Conservation (phyloP, 495 filamentous ascomycete genomes). For the Friedmanniomyces simplex region DNA sequence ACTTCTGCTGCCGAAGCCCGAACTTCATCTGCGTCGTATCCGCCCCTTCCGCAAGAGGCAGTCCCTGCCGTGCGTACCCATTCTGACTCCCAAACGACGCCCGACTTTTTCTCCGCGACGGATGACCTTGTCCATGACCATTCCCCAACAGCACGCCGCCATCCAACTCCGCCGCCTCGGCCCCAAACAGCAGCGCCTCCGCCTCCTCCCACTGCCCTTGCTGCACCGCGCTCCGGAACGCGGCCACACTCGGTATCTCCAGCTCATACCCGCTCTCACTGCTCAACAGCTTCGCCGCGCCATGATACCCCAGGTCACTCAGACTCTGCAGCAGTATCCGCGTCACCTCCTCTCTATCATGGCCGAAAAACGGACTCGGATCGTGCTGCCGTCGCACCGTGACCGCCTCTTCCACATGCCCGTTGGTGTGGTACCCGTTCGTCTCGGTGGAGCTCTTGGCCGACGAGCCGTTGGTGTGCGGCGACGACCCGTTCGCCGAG, state of each 20-base stretch:
- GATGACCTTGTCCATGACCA: constrained; percentile 20
- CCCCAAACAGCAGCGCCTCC: constrained; percentile 65
- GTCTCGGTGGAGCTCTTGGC: constrained; percentile 22
- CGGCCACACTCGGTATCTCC: constrained; percentile 73
- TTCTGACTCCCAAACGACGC: constrained; percentile 27
- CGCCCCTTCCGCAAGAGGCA: constrained; percentile 47
- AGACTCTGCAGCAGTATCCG: constrained; percentile 87
- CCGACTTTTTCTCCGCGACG: constrained; percentile 11
- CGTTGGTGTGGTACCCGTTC: constrained; percentile 37
- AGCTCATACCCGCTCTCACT: constrained; percentile 81
- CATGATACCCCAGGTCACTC: constrained; percentile 72
- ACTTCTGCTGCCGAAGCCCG: constrained; percentile 85
- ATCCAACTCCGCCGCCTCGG: constrained; percentile 28
- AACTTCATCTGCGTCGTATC: constrained; percentile 59
- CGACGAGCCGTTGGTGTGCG: constrained; percentile 43
- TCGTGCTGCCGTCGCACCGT: constrained; percentile 31
- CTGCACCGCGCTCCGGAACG: constrained; percentile 72
- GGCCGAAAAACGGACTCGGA: constrained; percentile 53
- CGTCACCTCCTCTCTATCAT: constrained; percentile 88
- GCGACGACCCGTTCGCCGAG: constrained; percentile 21
- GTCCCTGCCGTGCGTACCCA: constrained; percentile 23
- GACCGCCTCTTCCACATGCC: constrained; percentile 15
- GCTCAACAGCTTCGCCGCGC: constrained; percentile 60
- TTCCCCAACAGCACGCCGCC: constrained; percentile 22
- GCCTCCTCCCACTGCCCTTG: constrained; percentile 76